A percentile compares a stretch with the other conserved stretches of the same genome.
These are phyloP conservation scores for Microsporum audouinii DNA, from an alignment of 2,329 filamentous ascomycete genomes.

Conservation along the genomic window DNA sequence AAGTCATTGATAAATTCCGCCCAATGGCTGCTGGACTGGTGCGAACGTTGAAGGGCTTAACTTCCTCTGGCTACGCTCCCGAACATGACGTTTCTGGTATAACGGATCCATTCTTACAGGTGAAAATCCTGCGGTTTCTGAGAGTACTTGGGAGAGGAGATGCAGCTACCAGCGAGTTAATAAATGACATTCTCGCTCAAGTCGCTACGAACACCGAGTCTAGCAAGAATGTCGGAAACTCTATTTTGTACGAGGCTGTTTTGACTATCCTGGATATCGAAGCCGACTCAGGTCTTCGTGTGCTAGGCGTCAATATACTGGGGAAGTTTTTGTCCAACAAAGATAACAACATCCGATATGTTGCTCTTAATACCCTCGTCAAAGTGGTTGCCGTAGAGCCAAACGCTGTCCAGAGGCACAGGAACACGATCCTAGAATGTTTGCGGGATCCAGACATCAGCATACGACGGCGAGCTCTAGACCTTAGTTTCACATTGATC, in stretches of 20 bases:
- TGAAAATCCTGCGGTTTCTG: conserved; percentile 82
- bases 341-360: conserved; percentile 98
- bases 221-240: conserved; percentile 96
- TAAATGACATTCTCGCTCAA: conserved; percentile 95
- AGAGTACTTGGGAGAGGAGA: conserved; percentile 81
- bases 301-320: conserved; percentile 93
- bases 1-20: conserved; percentile 83
- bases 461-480: conserved; percentile 86
- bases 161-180: conserved; percentile 79
- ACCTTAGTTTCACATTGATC: conserved; percentile 95
- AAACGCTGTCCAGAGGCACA: conserved; percentile 90
- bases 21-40: conserved; percentile 75
- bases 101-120: conserved; percentile 92
- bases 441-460: conserved; percentile 95
- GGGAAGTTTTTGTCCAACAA: conserved; percentile 98
- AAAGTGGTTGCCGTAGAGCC: conserved; percentile 97
- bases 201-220: conserved; percentile 97
- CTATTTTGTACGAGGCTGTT: conserved; percentile 94
- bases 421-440: conserved; percentile 95
- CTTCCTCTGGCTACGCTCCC: conserved; percentile 89
- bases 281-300: conserved; percentile 85
- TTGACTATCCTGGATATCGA: conserved; percentile 96
- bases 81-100: conserved; percentile 98
- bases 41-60: conserved; percentile 80
- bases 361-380: conserved; percentile 91